Base-by-base conservation (phyloP, 768 basidiomycete genomes). In the Amanita jacksonii region DNA sequence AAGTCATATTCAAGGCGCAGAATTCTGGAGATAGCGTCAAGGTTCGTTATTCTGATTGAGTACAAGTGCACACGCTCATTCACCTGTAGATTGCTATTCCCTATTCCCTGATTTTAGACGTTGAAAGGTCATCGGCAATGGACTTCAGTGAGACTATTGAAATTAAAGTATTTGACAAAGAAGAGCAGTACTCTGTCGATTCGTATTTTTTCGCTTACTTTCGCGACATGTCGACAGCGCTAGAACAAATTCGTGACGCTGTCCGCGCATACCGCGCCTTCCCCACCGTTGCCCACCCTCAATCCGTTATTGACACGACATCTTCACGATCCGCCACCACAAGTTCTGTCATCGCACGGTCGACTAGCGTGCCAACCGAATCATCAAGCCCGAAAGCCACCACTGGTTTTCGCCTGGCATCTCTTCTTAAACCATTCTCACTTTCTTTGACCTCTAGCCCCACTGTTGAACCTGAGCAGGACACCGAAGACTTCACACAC, bases 71-170 rank as follows among this genome's bases (percentile, higher is more conserved):
- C 23, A 24, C 37, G 13, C 20, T 45, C 8, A 49, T 16, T 19
- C 35, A 38, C 15, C 47, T 35, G 10, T 45, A 73, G 88, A 91
- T 99, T 56, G 90, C 92, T 22, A 90, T 99, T 39, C 96, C 94
- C 0, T 90, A 97, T 52, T 82, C 89, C 12, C 77, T 79, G 4
- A 78, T 99, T 48, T 62, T 91, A 38, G 91, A 96, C 52, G 82
- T 97, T 22, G 92, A 94, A 48, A 80, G 79, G 56, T 86, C 87
- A 6, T 73, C 79, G 1, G 85, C 86, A 1, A 82, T 97, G 69
- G 94, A 97, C 57, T 97, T 97, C 56, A 92, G 89, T 50, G 92
- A 96, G 59, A 93, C 92, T 0, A 84, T 99, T 47, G 92, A 97
- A 65, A 75, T 97, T 51, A 91, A 91, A 63, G 89, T 92, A 9